phyloP scores from a whole-genome alignment of 805 yeast species.

The Suhomyces canberraensis region DNA sequence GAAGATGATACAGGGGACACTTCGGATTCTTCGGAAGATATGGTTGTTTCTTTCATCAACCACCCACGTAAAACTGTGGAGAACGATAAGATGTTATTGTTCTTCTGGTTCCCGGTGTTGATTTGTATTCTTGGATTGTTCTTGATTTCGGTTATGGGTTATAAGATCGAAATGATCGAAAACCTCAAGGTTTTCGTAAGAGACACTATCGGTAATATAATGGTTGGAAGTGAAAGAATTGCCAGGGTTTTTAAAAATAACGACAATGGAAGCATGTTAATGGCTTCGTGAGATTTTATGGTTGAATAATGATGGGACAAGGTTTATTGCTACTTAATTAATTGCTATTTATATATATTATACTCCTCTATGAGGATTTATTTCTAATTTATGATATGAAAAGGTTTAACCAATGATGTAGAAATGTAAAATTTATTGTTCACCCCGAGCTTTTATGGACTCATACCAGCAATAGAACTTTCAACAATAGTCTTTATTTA shows the following conservation, averaged over 20 bases:
- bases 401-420: no score
- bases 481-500: no score
- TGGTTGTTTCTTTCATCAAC: constrained; percentile 40
- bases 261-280: constrained; percentile 1
- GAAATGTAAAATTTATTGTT: no score
- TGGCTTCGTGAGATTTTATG: background rate
- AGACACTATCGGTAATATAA: constrained; percentile 37
- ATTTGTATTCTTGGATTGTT: constrained; percentile 52
- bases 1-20: constrained; percentile 31
- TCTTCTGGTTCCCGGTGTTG: constrained; percentile 87
- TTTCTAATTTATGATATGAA: background rate
- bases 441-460: no score
- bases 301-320: background rate
- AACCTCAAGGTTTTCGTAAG: constrained; percentile 31
- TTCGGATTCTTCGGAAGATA: constrained; percentile 43
- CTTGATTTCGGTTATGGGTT: constrained; percentile 40
- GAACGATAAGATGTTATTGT: constrained; percentile 80
- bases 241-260: constrained; percentile 32
- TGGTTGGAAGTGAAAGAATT: constrained; percentile 43
- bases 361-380: background rate
- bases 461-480: no score
- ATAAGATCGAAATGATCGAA: constrained; percentile 35
- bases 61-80: constrained; percentile 47
- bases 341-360: background rate
- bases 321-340: background rate